Percentiles rank a stretch among this genome's conserved stretches.
Evolutionary conservation across 2,329 filamentous ascomycete species (phyloP).

Genomic region (Fusarium brevicatenulatum): DNA sequence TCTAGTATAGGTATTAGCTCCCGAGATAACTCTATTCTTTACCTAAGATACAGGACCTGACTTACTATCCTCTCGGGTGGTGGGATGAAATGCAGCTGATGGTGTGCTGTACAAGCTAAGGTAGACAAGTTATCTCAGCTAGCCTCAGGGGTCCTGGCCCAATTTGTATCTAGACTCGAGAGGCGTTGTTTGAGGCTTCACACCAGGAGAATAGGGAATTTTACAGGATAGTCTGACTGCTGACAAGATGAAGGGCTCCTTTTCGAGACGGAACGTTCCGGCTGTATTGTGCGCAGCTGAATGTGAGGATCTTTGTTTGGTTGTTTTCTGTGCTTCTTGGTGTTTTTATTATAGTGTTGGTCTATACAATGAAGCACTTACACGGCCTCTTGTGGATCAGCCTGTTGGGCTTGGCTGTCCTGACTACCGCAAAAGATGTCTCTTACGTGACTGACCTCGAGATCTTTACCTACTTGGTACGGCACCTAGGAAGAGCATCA

Average conservation of each 20-base stretch:
- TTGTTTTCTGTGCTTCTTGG: background rate
- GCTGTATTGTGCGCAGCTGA: constrained; percentile 6
- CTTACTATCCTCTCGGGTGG: background rate
- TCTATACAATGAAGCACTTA: constrained; percentile 37
- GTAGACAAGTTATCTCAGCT: constrained; percentile 35
- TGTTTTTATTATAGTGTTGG: background rate
- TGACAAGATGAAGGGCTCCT: constrained; percentile 12
- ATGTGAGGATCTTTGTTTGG: background rate
- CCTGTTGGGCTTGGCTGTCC: constrained; percentile 9
- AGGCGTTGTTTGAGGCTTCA: constrained; percentile 30
- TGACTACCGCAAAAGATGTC: constrained; percentile 40
- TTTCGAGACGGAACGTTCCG: constrained; percentile 9
- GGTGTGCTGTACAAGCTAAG: constrained; percentile 35
- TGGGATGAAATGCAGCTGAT: constrained; percentile 18
- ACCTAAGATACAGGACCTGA: constrained; percentile 14
- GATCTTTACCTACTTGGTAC: constrained; percentile 55
- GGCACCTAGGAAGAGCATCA: background rate
- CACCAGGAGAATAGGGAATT: constrained; percentile 28
- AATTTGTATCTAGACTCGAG: constrained; percentile 30
- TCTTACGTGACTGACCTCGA: constrained; percentile 58
- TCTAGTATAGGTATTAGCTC: too few relatives aligned
- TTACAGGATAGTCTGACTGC: background rate
- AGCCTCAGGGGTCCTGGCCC: constrained; percentile 40
- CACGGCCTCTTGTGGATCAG: constrained; percentile 21
- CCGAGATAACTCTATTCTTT: too few relatives aligned